Evolutionary conservation across 2,329 filamentous ascomycete species (phyloP), one percentile per base, ranked within the genome.

Genomic region (Cladosporium sp.): DNA sequence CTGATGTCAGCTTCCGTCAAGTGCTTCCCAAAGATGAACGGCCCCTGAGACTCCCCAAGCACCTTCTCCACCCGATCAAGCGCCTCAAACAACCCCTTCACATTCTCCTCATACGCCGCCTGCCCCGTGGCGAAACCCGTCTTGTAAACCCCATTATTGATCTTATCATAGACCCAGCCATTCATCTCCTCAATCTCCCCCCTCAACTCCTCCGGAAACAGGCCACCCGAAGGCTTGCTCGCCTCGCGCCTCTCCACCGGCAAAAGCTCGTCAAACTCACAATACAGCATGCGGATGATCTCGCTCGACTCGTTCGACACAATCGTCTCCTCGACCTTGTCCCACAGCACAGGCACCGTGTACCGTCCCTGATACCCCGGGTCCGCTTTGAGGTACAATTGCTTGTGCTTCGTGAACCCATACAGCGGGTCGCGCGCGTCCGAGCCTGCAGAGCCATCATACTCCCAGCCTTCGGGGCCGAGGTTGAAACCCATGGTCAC

Each of bases 261-360:
- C 26, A 83, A 65, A 26, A 83, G 62, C n/a, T 76, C 74, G 59
- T 98, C 88, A 75, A 98, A 98, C 78, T 88, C 91, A 40, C 83
- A 84, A 75, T 91, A 91, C 65, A 97, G 82, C 91, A 96, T 96
- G 74, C 93, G 88, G 77, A 97, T 88, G 75, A 97, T 96, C 80
- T 97, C 93, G 69, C 89, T 88, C 78, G 90, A 92, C 84, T 97
- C 93, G 70, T 97, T 97, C 84, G 85, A 94, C 67, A 96, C 92
- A 73, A 97, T 95, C 28, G 82, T 86, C 64, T 76, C 72, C 49
- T 81, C 81, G 75, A 89, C 86, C 75, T 87, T 89, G 70, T 91
- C 89, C 81, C 86, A 91, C 59, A 96, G 82, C 29, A 91, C 86
- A 0, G 92, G 92, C 23, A 96, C 91, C 0, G 91, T 95, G 75